These are phyloP conservation scores for Plasmodium billcollinsi DNA, from an alignment of 169 alveolate species.

Conservation along the genomic window DNA sequence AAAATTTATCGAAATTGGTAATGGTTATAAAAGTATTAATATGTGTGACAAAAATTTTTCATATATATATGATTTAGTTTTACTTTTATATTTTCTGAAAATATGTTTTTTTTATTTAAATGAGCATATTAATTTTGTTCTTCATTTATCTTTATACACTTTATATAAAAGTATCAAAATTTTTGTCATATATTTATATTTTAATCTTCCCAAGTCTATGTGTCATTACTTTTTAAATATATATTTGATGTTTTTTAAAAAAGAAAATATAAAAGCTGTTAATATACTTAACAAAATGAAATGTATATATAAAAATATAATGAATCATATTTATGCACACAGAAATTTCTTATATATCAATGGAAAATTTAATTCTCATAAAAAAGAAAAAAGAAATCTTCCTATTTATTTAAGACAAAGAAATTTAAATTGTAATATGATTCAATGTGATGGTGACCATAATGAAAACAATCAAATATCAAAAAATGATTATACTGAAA, in stretches of 20 bases:
- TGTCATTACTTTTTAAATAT: slow-evolving; percentile 58
- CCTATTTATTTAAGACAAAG: no score
- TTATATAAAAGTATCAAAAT: slow-evolving; percentile 42
- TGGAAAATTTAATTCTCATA: neutral
- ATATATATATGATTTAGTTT: slow-evolving; percentile 53
- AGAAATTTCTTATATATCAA: neutral
- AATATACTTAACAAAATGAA: slow-evolving; percentile 29
- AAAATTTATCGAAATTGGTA: slow-evolving; percentile 56
- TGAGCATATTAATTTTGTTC: slow-evolving; percentile 38
- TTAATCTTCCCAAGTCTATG: slow-evolving; percentile 35
- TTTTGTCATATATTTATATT: slow-evolving; percentile 49
- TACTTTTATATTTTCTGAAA: slow-evolving; percentile 41
- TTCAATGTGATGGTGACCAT: no score
- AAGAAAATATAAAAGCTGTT: neutral
- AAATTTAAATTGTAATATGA: no score
- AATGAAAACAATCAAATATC: no score
- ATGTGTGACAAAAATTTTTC: slow-evolving; percentile 59
- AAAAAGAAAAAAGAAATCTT: neutral
- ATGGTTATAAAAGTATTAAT: slow-evolving; percentile 54
- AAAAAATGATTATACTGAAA: neutral
- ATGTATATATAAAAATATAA: slow-evolving; percentile 26
- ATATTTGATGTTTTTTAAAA: slow-evolving; percentile 43
- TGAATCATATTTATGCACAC: slow-evolving; percentile 13
- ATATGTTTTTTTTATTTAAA: slow-evolving; percentile 44
- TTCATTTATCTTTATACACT: slow-evolving; percentile 36